Evolutionary conservation across 352 stramenopile species (phyloP).

Genomic region (Globisporangium heterothallicum): DNA sequence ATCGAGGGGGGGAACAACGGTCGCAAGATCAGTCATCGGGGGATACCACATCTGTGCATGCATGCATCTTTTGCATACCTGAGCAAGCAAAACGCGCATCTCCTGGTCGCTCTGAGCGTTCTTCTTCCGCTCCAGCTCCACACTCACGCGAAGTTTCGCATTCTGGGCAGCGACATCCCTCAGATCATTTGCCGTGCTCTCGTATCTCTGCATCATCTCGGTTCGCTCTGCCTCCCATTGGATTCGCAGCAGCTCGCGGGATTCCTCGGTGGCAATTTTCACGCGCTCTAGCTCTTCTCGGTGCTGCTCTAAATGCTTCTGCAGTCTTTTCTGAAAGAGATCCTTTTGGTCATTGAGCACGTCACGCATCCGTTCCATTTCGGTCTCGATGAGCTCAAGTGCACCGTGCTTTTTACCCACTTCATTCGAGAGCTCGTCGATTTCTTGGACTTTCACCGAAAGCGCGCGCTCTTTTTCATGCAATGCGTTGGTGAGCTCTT

Average conservation of each 20-base stretch:
- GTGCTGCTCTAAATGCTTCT: constrained; percentile 43
- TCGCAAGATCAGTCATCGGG: neutral
- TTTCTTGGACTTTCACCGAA: constrained; percentile 8
- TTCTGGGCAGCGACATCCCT: constrained; percentile 45
- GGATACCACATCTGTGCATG: too few species aligned
- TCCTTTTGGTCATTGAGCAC: constrained; percentile 49
- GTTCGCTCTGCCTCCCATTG: constrained; percentile 26
- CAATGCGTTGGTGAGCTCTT: constrained; percentile 20
- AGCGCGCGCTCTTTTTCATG: constrained; percentile 19
- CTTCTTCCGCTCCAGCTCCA: constrained; percentile 42
- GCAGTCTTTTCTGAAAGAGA: constrained; percentile 44
- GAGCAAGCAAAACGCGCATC: constrained; percentile 53
- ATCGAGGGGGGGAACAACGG: neutral
- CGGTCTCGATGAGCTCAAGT: constrained; percentile 59
- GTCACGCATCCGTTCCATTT: constrained; percentile 60
- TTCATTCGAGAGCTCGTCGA: constrained; percentile 23
- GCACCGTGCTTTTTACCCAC: constrained; percentile 46
- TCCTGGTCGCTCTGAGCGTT: constrained; percentile 52
- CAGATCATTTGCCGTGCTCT: constrained; percentile 31
- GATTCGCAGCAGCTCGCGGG: constrained; percentile 23
- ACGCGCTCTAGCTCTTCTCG: constrained; percentile 35
- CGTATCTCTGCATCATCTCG: constrained; percentile 41
- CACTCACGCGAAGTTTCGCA: constrained; percentile 29
- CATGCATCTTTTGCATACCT: too few species aligned
- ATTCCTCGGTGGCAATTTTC: constrained; percentile 27